Conservation (phyloP, 2,329 filamentous ascomycete species). For the Coniella lustricola region DNA sequence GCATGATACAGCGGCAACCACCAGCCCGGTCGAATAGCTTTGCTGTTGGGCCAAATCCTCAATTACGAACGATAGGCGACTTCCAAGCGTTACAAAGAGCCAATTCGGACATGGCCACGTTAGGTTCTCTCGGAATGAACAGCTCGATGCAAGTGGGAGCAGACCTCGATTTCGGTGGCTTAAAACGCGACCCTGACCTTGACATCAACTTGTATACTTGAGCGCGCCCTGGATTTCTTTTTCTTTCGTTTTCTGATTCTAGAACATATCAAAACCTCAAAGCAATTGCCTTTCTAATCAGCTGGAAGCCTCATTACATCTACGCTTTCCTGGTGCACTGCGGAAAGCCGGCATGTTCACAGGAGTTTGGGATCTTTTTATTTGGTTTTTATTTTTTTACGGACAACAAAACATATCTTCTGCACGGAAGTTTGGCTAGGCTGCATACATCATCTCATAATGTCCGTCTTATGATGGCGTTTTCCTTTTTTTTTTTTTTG, state of each 20-base stretch:
- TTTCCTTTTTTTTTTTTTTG: not conserved
- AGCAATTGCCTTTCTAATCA: not conserved
- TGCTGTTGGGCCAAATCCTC: conserved; percentile 28
- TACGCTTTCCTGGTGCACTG: not conserved
- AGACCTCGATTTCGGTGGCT: conserved; percentile 34
- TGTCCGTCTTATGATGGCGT: not conserved
- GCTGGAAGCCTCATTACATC: not conserved
- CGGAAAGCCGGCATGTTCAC: not conserved
- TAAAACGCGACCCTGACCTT: conserved; percentile 24
- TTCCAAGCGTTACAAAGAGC: conserved; percentile 43
- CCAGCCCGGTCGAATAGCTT: conserved; percentile 34
- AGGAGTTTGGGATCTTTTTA: not conserved
- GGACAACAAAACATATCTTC: too few relatives aligned
- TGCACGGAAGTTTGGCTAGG: too few relatives aligned
- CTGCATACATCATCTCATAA: too few relatives aligned
- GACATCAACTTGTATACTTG: not conserved
- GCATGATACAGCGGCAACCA: conserved; percentile 28
- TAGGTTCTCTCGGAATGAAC: conserved; percentile 29
- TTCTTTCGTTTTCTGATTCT: not conserved
- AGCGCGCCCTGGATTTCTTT: too few relatives aligned
- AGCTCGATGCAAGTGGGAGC: conserved; percentile 23
- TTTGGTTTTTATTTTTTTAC: not conserved
- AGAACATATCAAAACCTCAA: not conserved
- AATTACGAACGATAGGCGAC: conserved; percentile 39
- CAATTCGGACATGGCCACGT: conserved; percentile 32